Evolutionary conservation across 768 basidiomycete species (phyloP), one percentile per base, ranked within the genome.

Genomic region (Macrolepiota fuliginosa): DNA sequence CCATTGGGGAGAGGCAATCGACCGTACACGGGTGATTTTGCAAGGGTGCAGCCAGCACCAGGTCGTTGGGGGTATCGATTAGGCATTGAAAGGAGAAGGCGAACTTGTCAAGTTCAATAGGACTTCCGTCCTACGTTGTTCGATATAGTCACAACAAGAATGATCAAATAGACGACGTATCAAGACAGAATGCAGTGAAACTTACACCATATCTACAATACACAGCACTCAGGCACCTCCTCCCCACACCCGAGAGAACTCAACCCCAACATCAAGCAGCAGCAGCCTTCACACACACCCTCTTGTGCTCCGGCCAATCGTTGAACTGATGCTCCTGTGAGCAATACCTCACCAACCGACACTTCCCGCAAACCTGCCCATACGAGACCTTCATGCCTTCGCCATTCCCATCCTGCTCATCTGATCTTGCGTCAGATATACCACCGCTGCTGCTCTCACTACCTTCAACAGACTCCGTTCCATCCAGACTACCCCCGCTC

Each of bases 241-340:
- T 19, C n/a, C 42, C 42, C 42, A 45, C 42, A 19, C 19, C 42
- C 19, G n/a, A 45, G 42, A 32, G 7, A 32, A 10, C 19, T 15
- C n/a, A 19, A 22, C 19, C 47, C 24, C 22, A 49, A 27, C 47
- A 19, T 45, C n/a, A 45, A 22, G 25, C 22, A 35, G 29, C 37
- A 32, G 10, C 42, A 24, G 50, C 50, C 50, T 53, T 40, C 10
- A 76, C 68, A 67, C 89, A 91, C 57, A 91, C 87, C 61, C 89
- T 78, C 62, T 83, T 79, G 72, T 91, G 90, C 71, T 91, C 90
- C 24, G 87, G 85, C 90, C 90, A 91, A 64, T 91, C 90, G 69
- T 83, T 83, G 70, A 78, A 81, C 75, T 91, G 90, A 68, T 90
- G 89, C 66, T 89, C 86, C 13, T 83, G 75, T 50, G 87, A 89